Evolutionary conservation across 148 eudicot genomes (phyloP).

Genomic region (Vaccinium myrtillus): DNA sequence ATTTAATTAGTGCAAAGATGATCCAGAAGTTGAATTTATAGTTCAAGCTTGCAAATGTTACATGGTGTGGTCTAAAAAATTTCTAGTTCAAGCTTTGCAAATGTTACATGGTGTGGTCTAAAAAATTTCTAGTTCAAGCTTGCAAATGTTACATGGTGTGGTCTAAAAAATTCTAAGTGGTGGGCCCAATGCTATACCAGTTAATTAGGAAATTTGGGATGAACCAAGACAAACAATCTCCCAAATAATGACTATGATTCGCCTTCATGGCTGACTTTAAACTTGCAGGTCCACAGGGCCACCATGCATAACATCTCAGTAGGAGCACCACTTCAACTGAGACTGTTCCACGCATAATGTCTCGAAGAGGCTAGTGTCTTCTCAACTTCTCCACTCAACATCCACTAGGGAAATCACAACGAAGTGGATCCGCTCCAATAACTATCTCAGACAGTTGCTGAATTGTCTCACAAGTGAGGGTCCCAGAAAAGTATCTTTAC

Average conservation of each 20-base stretch:
- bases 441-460: neutral
- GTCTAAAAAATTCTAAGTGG: too few relatives aligned
- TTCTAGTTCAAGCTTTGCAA: too few relatives aligned
- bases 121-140: too few relatives aligned
- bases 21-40: too few relatives aligned
- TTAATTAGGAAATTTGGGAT: too few relatives aligned
- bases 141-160: too few relatives aligned
- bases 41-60: too few relatives aligned
- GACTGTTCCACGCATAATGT: neutral
- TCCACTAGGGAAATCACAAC: neutral
- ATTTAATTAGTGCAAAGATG: too few relatives aligned
- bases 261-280: neutral
- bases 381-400: neutral
- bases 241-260: slow-evolving; percentile 4
- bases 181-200: too few relatives aligned
- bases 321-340: neutral
- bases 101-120: too few relatives aligned
- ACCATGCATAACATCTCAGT: neutral
- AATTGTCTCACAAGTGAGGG: neutral
- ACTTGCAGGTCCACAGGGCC: slow-evolving; percentile 9
- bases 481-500: neutral
- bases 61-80: too few relatives aligned
- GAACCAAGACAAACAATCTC: neutral
- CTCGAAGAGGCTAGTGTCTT: neutral
- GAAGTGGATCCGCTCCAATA: neutral